Base-by-base conservation (phyloP, 176 grass and related monocot species). In the Rhynchospora pubera region DNA sequence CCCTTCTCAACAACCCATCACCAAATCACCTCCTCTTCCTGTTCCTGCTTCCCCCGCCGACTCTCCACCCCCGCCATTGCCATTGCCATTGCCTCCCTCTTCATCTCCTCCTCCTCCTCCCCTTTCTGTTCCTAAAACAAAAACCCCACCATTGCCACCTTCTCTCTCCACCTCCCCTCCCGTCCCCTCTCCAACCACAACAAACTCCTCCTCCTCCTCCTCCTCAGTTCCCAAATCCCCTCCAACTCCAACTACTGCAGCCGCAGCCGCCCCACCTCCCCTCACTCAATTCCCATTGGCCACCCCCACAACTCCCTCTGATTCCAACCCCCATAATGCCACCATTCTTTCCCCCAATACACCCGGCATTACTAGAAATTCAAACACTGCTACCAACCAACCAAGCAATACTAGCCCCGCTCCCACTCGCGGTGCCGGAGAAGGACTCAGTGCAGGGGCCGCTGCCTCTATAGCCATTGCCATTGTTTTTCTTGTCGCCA, bases 121-220 rank as follows among this genome's bases (percentile, higher is more conserved):
- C 58, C 26, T 28, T 28, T 1, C 26, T 28, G 79, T 5, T 39
- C 34, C 69, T 7, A 76, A 84, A 52, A 70, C 84, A 67, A 85
- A 67, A 50, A 11, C 83, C 70, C 57, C 93, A 47, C 77, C 34
- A 51, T 47, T 43, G 28, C 88, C 88, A 19, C 55, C 79, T 44
- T 79, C 87, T 4, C 5, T 15, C 60, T 60, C 89, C 12, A 68
- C 65, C 7, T 48, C 82, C 1, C 83, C 91, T 44, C 80, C 91
- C 28, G 63, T 84, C 14, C 62, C 89, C 12, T 39, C 53, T 30
- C 50, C 94, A 42, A 16, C 51, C 87, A 60, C 87, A 83, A 60
- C 87, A 83, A 43, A 78, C 88, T 73, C 89, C 89, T 74, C 89
- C 89, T 74, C 83, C 1, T 28, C 83, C n/a, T n/a, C 26, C 26